Evolutionary conservation across 2,329 filamentous ascomycete genomes (phyloP), one percentile per base, ranked within the genome.

Genomic region (Ceratocystis smalleyi): DNA sequence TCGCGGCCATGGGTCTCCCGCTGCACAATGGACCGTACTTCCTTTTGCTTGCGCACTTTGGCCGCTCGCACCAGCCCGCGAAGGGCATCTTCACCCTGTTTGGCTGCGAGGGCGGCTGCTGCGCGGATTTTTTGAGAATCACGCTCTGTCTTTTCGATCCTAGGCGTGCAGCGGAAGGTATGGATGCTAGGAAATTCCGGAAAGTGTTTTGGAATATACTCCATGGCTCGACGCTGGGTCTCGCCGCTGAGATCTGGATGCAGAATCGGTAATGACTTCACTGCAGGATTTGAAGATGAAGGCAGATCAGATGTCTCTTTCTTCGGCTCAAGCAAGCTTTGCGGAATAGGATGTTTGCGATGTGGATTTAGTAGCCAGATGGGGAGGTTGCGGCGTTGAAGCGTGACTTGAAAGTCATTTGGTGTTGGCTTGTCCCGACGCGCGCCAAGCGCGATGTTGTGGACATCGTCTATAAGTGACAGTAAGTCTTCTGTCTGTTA

Each of bases 11-110:
- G 73, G 1, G 74, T 70, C 68, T 83, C 78, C 63, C 77, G 77
- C 68, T 81, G 77, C 1, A 83, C 82, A 1, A 80, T 72, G 1
- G 78, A 76, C 68, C 81, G 83, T 54, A 84, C 78, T 69, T 85
- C 83, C 71, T 85, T 85, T 69, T 85, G 82, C 68, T 82, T 83
- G 61, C 83, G 81, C 68, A 83, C 80, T 72, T 86, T 86, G 64
- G 81, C 82, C 19, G 83, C 82, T 24, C 82, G 78, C 32, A 84
- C 80, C 19, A 86, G 74, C 6, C 79, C 75, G 32, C 83, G 75
- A 2, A 86, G 74, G 1, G 83, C 83, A 67, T 83, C 80, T 70
- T 86, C 83, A 1, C 80, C 83, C 67, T 84, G 82, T 68, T 83
- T 80, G 7, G 83, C 81, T 57, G 82, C 81, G 63, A 79, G 76